These are phyloP conservation scores for Agaricus blazei DNA, from an alignment of 768 basidiomycete species.

Conservation along the genomic window DNA sequence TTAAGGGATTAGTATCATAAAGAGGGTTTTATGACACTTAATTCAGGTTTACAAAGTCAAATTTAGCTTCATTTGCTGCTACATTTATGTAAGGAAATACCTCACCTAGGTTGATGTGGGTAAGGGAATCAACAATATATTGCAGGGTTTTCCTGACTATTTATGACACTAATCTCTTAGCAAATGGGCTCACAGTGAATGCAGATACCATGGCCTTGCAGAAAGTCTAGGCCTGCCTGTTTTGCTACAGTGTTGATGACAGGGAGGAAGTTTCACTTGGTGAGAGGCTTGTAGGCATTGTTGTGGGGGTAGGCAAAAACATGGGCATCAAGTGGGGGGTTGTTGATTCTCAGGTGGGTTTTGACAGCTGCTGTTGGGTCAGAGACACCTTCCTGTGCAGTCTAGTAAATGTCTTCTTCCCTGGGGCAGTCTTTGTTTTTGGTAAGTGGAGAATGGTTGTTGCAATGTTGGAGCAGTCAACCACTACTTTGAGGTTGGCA, in stretches of 20 bases:
- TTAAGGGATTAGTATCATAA: too few relatives aligned
- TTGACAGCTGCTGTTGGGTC: slow-evolving; percentile 17
- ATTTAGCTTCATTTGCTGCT: too few relatives aligned
- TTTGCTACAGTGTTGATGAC: slow-evolving; percentile 16
- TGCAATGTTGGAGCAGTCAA: slow-evolving; percentile 20
- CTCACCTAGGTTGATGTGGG: too few relatives aligned
- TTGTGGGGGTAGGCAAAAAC: slow-evolving; percentile 8
- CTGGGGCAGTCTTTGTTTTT: slow-evolving; percentile 17
- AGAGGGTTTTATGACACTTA: too few relatives aligned
- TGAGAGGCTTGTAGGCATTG: slow-evolving; percentile 17
- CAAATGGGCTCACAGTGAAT: too few relatives aligned
- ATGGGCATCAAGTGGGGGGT: slow-evolving; percentile 12
- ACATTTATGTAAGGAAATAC: too few relatives aligned
- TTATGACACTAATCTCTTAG: too few relatives aligned
- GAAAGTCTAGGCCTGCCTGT: not conserved
- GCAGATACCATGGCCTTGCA: slow-evolving; percentile 24
- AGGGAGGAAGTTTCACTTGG: slow-evolving; percentile 18
- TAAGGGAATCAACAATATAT: too few relatives aligned
- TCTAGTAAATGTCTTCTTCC: slow-evolving; percentile 4
- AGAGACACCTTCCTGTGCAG: slow-evolving; percentile 12
- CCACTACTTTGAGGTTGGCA: slow-evolving; percentile 10
- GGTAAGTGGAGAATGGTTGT: slow-evolving; percentile 24
- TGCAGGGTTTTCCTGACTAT: too few relatives aligned
- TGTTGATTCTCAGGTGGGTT: slow-evolving; percentile 22
- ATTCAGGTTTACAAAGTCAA: too few relatives aligned